Conservation (phyloP, 192 early-diverging fungal species). For the Entomortierella beljakovae region DNA sequence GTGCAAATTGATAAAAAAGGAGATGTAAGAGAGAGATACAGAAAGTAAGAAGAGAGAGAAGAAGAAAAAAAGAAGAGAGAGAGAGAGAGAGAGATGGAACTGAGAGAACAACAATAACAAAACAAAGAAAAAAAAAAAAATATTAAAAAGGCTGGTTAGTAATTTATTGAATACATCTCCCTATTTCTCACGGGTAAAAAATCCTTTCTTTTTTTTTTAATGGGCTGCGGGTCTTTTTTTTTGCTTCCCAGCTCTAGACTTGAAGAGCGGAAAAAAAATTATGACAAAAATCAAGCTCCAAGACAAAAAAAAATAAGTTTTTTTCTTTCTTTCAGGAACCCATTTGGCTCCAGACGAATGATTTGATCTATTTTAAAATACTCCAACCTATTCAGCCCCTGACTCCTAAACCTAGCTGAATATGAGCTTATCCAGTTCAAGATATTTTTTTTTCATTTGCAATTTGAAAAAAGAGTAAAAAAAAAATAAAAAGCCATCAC, state of each 20-base stretch:
- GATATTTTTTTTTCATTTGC: neutral
- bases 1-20: neutral
- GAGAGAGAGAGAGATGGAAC: conserved; percentile 1
- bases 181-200: conserved; percentile 48
- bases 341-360: neutral
- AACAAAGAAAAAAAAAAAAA: neutral
- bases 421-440: neutral
- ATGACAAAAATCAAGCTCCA: neutral
- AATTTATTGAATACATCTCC: neutral
- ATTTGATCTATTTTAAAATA: neutral
- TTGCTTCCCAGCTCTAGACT: neutral
- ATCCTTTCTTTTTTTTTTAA: neutral
- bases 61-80: conserved; percentile 3
- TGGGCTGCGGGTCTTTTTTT: neutral
- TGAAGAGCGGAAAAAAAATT: neutral
- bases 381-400: neutral
- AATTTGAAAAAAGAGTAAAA: neutral
- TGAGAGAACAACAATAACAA: neutral
- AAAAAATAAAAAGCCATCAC: neutral
- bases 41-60: neutral
- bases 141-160: conserved; percentile 4
- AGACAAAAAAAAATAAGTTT: no score
- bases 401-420: neutral
- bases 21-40: neutral
- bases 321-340: conserved; percentile 6